Evolutionary conservation across 2,329 filamentous ascomycete genomes (phyloP).

Genomic region (Dothistroma septosporum): DNA sequence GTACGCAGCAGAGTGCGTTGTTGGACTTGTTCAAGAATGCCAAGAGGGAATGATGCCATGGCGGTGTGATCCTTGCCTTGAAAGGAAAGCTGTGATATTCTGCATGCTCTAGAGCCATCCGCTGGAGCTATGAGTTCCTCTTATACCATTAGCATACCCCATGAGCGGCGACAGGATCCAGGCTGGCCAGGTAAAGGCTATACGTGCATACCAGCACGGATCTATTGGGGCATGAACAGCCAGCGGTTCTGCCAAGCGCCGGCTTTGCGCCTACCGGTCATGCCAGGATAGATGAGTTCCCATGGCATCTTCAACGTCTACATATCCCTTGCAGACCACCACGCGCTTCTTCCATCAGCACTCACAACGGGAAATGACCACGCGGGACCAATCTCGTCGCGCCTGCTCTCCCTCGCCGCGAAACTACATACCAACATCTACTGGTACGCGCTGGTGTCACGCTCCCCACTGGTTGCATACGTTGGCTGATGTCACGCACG

Average conservation of each 20-base stretch:
- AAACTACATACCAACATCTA: too few relatives aligned
- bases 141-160: background rate
- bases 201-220: background rate
- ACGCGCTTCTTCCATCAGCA: background rate
- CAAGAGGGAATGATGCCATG: slow-evolving; percentile 10
- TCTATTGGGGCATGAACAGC: background rate
- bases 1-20: background rate
- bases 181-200: background rate
- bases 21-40: slow-evolving; percentile 29
- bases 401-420: too few relatives aligned
- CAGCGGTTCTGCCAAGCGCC: background rate
- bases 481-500: background rate
- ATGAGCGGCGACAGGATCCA: background rate
- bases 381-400: background rate
- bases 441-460: too few relatives aligned
- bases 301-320: background rate
- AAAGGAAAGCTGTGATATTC: background rate
- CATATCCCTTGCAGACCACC: background rate
- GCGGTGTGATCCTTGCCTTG: background rate
- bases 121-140: background rate
- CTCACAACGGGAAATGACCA: background rate
- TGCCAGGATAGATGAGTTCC: too few relatives aligned
- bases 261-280: background rate
- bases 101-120: background rate
- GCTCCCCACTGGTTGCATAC: background rate